Base-by-base conservation (phyloP, 1,139 yeast species). In the Candida neerlandica region DNA sequence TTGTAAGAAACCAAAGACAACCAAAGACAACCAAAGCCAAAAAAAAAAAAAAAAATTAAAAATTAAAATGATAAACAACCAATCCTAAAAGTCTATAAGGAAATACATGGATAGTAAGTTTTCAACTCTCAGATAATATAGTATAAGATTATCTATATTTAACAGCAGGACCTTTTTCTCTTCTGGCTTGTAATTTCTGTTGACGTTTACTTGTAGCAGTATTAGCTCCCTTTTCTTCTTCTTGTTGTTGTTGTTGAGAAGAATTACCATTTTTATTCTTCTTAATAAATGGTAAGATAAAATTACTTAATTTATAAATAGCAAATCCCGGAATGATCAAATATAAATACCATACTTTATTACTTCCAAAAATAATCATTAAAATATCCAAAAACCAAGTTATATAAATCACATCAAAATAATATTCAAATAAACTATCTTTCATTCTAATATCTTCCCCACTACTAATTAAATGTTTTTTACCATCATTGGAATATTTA, bases 321-420 rank as follows among this genome's bases (percentile, higher is more conserved):
- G 85, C 87, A 65, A 73, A 87, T 0, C 71, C 76, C n/a, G 80
- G 80, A 42, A 75, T 66, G 3, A 66, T 65, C 10, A 70, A 49
- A 58, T 77, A 80, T 26, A 85, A 54, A 65, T 77, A 80, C 90
- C 90, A 89, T 9, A 84, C 81, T 58, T 78, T 77, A 64, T 80
- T 82, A 27, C 80, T 63, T 6, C 90, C 89, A 39, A 81, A 65
- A 0, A 82, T 18, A 12, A 82, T 62, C 68, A 84, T 78, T 46
- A 86, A 67, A 0, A 85, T 49, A 56, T 84, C 84, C 54, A 85
- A 73, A 14, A 78, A 60, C 78, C 89, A 78, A 1, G 96, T 88
- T 47, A 87, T 66, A 61, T 89, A 89, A 49, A 89, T 73, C 19
- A 88, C 68, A 62, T 89, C 96, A 61, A 86, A 86, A 69, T 88